phyloP scores from a whole-genome alignment of 1,284 basidiomycete species.

The Pterula multifida region DNA sequence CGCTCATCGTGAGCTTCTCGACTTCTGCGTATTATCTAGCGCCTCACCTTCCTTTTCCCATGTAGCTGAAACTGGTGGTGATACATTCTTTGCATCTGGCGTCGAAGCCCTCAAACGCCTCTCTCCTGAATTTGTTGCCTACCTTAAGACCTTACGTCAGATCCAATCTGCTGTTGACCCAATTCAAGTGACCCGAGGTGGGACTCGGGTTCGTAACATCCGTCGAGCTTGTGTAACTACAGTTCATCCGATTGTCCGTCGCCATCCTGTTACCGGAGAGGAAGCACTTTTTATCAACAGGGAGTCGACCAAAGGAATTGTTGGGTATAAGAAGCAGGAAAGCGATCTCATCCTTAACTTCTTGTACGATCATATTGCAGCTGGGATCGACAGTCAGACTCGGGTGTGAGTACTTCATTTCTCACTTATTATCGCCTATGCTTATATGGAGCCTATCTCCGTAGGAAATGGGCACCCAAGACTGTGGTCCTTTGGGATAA shows the following conservation, averaged over 20 bases:
- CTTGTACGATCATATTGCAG: conserved; percentile 3
- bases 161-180: conserved; percentile 55
- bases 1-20: conserved; percentile 17
- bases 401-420: neutral
- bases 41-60: conserved; percentile 5
- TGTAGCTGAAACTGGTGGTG: conserved; percentile 30
- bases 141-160: conserved; percentile 50
- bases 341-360: conserved; percentile 24
- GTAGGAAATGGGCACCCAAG: conserved; percentile 1
- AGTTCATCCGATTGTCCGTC: conserved; percentile 40
- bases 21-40: conserved; percentile 24
- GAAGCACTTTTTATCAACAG: conserved; percentile 56
- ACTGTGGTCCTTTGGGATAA: conserved; percentile 2
- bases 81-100: conserved; percentile 49
- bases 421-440: neutral
- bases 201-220: conserved; percentile 37
- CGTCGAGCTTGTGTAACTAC: conserved; percentile 51
- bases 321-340: conserved; percentile 59
- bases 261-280: conserved; percentile 56
- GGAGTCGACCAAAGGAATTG: conserved; percentile 51
- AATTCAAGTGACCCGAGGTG: conserved; percentile 35
- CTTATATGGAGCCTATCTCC: conserved; percentile 3
- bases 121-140: conserved; percentile 52
- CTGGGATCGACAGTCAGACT: neutral
- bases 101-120: conserved; percentile 59